Evolutionary conservation across 768 basidiomycete genomes (phyloP), one percentile per base, ranked within the genome.

Genomic region (Naematelia aurantialba): DNA sequence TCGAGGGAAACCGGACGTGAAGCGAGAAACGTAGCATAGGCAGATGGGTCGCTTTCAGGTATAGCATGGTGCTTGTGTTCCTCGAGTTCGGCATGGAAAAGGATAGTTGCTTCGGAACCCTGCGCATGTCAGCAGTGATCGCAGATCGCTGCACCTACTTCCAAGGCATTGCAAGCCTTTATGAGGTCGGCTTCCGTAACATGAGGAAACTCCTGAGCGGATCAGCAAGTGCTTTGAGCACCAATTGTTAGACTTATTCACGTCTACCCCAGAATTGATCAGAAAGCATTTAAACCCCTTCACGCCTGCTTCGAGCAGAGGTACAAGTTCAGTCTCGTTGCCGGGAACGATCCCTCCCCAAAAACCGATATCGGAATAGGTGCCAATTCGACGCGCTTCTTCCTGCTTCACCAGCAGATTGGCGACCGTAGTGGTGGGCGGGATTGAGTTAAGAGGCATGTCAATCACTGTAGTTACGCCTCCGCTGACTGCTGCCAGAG

Each of bases 361-460:
- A 77, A 93, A 92, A 0, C 86, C 90, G 42, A 92, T 84, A 74
- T 94, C 90, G 10, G 84, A 83, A 76, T 83, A 84, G 68, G 76
- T 65, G 21, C 71, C 75, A n/a, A 65, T 53, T 17, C 22, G 34
- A 12, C 76, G 68, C 2, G 94, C 90, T 0, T 86, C 88, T 11
- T 75, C 71, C 4, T 84, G 82, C 80, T 98, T 98, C 25, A 79
- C 67, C 47, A 84, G 78, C 8, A 98, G 81, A 70, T 94, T 85
- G 4, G 79, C 79, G 5, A 91, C 82, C 0, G 90, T 92, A 1
- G 91, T 93, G 0, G 96, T 97, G 0, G 96, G 91, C 0, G 94
- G 94, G 55, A 98, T 89, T 1, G 92, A 94, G 77, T 99, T 97
- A 55, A 99, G 81, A 1, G 94, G 96, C 94, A 98, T 99, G 78